These are phyloP conservation scores for Paxillus ammoniavirescens DNA, from an alignment of 768 basidiomycete genomes.

Conservation along the genomic window DNA sequence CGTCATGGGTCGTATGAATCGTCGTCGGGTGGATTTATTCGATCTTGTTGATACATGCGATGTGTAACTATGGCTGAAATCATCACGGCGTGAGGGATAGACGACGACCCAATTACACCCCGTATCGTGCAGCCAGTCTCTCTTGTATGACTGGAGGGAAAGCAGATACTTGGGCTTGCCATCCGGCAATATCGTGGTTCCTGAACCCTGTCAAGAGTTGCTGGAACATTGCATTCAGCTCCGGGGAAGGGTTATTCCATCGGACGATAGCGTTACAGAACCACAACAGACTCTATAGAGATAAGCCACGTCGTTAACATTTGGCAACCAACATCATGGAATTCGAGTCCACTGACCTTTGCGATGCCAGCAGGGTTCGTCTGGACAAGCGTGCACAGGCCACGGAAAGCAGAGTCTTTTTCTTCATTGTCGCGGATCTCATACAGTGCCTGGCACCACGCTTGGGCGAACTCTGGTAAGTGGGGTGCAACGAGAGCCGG, in stretches of 20 bases:
- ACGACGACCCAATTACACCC: conserved; percentile 52
- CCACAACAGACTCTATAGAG: conserved; percentile 80
- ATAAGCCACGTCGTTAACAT: conserved; percentile 2
- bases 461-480: conserved; percentile 85
- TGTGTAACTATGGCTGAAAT: conserved; percentile 8
- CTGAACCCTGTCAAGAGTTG: conserved; percentile 88
- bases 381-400: conserved; percentile 93
- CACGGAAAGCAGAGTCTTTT: conserved; percentile 98
- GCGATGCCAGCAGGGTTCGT: conserved; percentile 92
- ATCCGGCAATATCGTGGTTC: conserved; percentile 79
- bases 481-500: conserved; percentile 87
- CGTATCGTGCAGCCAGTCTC: conserved; percentile 82
- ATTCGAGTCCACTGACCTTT: conserved; percentile 56
- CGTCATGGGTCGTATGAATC: conserved; percentile 7
- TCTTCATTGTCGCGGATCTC: conserved; percentile 99
- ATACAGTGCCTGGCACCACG: conserved; percentile 96
- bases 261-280: conserved; percentile 98
- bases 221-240: conserved; percentile 93
- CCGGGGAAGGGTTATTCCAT: conserved; percentile 90
- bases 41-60: conserved; percentile 12
- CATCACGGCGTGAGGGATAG: conserved; percentile 8
- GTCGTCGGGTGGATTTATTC: neutral
- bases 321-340: neutral
- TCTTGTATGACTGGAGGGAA: conserved; percentile 91
- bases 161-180: conserved; percentile 76